Evolutionary conservation across 2,329 filamentous ascomycete species (phyloP), one percentile per base, ranked within the genome.

Genomic region (Paramyrothecium roridum): DNA sequence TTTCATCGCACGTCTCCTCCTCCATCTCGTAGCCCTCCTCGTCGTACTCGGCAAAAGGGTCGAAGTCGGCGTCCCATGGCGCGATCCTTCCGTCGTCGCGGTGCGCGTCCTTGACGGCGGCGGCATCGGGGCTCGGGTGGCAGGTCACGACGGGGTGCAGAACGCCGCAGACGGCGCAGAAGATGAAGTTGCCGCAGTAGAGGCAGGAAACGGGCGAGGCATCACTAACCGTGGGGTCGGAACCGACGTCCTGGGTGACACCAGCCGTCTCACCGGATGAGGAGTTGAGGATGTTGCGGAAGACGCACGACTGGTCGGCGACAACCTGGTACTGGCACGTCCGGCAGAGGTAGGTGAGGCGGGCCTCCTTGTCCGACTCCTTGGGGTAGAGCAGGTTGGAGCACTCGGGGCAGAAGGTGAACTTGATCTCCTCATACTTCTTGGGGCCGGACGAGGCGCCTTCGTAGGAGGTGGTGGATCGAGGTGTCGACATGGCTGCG

Each of bases 311-410:
- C 21, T 91, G 93, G 58, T 85, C 85, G 33, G 93, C 93, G 60
- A 89, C 85, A 71, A 96, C 92, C 66, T 88, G 90, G 76, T 91
- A 96, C 70, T 92, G 88, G 78, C 95, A 99, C 55, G 93, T 97
- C 65, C 93, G 90, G 80, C 95, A 99, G 61, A 91, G 92, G 76
- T 96, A 99, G 79, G 96, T 89, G 64, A 99, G 87, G 67, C 87
- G 88, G 77, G 90, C 90, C 59, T 86, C 86, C 58, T 87, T 81
- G 59, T 88, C 86, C 75, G 99, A 92, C 80, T 99, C 96, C 76
- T 96, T 95, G 52, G 95, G 95, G 70, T 98, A 98, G 54, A 99
- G 82, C 84, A 99, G 90, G 81, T 99, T 99, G 66, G 93, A 96
- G 79, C 95, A 99, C 82, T 99, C 95, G 65, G 91, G 92, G 80